Evolutionary conservation across 768 basidiomycete genomes (phyloP), one percentile per base, ranked within the genome.

Genomic region (Leccinum aurantiacum): DNA sequence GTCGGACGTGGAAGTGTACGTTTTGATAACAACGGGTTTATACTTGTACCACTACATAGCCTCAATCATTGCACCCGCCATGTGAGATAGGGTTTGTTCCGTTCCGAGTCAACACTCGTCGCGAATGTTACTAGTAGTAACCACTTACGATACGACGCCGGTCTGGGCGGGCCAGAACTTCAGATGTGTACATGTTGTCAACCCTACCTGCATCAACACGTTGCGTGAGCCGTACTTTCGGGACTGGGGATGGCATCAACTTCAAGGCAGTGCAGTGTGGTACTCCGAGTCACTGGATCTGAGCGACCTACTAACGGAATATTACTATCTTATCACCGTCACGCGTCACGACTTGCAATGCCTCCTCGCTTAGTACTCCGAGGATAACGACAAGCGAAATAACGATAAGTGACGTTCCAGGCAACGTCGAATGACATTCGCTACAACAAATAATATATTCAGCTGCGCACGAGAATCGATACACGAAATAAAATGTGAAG

Each of bases 401-500:
- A n/a, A 17, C 49, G 35, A 59, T 56, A 56, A 49, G 56, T 7
- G 44, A 38, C 27, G 10, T 38, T 44, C 14, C 22, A 46, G 53
- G 41, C 48, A 48, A 49, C 44, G 19, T 31, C 52, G 33, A 27
- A 44, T 52, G n/a, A 22, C 31, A 4, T 53, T 49, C 22, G 35
- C 41, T 54, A 58, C 64, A 13, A 44, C 62, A 59, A 31, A 56
- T 54, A 62, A 27, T 25, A 38, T 29, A 44, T 31, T 47, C 33
- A 38, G 47, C 10, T 19, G 47, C 50, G 19, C 54, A 60, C 56
- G 59, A 37, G 25, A 29, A 55, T 52, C 37, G 56, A 48, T 51
- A 67, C 59, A 57, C 59, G 57, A 25, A 27, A 27, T 65, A 56
- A 56, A 19, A 59, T 60, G 37, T 60, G 1, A 33, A 47, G 53